phyloP scores from a whole-genome alignment of 2,329 filamentous ascomycete genomes.

The Exophiala sp. region DNA sequence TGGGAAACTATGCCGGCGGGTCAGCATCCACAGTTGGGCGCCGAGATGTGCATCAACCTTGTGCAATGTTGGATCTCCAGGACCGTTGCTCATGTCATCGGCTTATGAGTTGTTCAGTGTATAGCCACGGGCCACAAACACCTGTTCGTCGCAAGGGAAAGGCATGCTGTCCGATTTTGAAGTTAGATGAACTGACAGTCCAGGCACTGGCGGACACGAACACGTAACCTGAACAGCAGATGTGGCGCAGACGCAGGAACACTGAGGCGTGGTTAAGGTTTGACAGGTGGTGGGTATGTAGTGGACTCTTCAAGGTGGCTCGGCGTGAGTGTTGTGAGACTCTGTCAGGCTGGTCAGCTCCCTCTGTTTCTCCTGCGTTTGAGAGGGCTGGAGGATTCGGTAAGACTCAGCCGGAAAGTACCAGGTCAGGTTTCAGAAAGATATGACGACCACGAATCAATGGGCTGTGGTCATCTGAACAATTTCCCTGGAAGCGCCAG shows the following conservation, averaged over 20 bases:
- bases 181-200: too few relatives aligned
- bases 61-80: background rate
- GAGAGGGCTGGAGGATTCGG: conserved; percentile 1
- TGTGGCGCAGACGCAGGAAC: conserved; percentile 17
- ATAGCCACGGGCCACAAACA: background rate
- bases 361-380: conserved; percentile 1
- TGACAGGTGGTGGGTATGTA: background rate
- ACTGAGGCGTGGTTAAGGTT: conserved; percentile 7
- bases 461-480: conserved; percentile 14
- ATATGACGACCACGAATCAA: conserved; percentile 6
- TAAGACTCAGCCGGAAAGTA: background rate
- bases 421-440: conserved; percentile 12
- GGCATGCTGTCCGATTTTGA: too few relatives aligned
- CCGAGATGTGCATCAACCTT: conserved; percentile 3
- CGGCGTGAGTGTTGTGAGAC: background rate
- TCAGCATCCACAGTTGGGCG: conserved; percentile 21
- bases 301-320: conserved; percentile 2
- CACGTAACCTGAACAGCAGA: too few relatives aligned
- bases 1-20: conserved; percentile 9
- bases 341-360: background rate
- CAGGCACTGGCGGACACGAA: too few relatives aligned
- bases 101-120: background rate
- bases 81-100: background rate
- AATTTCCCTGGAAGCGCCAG: conserved; percentile 11
- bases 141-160: too few relatives aligned